Evolutionary conservation across 1,284 basidiomycete species (phyloP).

Genomic region (Leccinum pachyderme): DNA sequence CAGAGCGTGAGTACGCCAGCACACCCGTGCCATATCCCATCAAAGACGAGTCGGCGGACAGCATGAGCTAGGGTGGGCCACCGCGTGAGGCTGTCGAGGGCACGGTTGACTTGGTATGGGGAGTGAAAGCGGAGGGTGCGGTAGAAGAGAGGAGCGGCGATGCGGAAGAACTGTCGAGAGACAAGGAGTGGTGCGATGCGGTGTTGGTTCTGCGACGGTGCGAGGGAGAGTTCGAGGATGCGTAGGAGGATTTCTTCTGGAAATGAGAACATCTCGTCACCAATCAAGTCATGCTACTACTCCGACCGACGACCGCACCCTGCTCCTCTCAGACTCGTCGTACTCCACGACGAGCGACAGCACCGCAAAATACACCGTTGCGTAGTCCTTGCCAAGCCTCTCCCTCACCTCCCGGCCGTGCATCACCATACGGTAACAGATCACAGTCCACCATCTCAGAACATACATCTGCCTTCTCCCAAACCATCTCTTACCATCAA

Average conservation of each 20-base stretch:
- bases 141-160: slow-evolving; percentile 53
- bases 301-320: slow-evolving; percentile 1
- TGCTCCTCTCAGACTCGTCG: slow-evolving; percentile 7
- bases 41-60: slow-evolving; percentile 40
- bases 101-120: slow-evolving; percentile 36
- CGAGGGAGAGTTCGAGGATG: slow-evolving; percentile 44
- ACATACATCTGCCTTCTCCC: neutral
- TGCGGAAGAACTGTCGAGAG: slow-evolving; percentile 48
- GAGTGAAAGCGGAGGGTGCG: slow-evolving; percentile 43
- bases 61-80: slow-evolving; percentile 38
- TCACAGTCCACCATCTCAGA: slow-evolving; percentile 2
- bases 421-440: slow-evolving; percentile 23
- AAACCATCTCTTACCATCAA: slow-evolving; percentile 20
- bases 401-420: slow-evolving; percentile 15
- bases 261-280: no score
- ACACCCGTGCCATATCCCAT: slow-evolving; percentile 31
- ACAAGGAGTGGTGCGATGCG: slow-evolving; percentile 44
- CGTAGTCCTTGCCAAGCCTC: slow-evolving; percentile 21
- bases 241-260: slow-evolving; percentile 58
- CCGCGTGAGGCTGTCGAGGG: slow-evolving; percentile 37
- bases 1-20: slow-evolving; percentile 34
- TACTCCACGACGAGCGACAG: slow-evolving; percentile 27
- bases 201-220: slow-evolving; percentile 24
- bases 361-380: slow-evolving; percentile 21
- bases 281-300: no score